Conservation (phyloP, 2,329 filamentous ascomycete species). For the Orbilia javanica region DNA sequence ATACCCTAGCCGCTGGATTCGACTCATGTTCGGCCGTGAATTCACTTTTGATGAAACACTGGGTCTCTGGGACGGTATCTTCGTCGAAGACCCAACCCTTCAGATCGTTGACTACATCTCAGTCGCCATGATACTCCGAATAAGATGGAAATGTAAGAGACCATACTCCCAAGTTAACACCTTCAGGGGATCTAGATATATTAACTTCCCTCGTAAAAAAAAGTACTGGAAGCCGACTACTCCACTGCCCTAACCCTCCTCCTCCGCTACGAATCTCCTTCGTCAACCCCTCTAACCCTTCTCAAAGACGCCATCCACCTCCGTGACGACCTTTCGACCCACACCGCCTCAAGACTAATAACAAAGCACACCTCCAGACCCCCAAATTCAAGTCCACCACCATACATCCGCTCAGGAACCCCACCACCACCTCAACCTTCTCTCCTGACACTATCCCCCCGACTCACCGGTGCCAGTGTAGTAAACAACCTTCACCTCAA, state of each 20-base stretch:
- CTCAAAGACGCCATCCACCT: slow-evolving; percentile 87
- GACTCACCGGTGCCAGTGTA: slow-evolving; percentile 69
- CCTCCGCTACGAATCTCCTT: slow-evolving; percentile 80
- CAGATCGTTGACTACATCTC: slow-evolving; percentile 91
- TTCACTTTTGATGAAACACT: slow-evolving; percentile 89
- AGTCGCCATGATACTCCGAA: slow-evolving; percentile 89
- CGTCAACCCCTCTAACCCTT: slow-evolving; percentile 77
- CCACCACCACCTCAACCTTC: slow-evolving; percentile 18
- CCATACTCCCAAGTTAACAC: slow-evolving; percentile 63
- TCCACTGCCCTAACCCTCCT: slow-evolving; percentile 84
- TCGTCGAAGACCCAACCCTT: slow-evolving; percentile 84
- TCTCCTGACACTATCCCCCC: slow-evolving; percentile 62
- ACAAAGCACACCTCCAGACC: slow-evolving; percentile 34
- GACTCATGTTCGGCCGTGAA: slow-evolving; percentile 90
- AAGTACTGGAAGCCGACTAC: slow-evolving; percentile 88
- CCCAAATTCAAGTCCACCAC: slow-evolving; percentile 23
- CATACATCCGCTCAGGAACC: slow-evolving; percentile 58
- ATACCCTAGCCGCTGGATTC: slow-evolving; percentile 82
- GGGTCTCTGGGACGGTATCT: slow-evolving; percentile 88
- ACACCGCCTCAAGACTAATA: slow-evolving; percentile 46
- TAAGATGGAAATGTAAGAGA: slow-evolving; percentile 84
- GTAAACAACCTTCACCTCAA: slow-evolving; percentile 66
- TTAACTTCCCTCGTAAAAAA: background rate
- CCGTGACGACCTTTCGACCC: slow-evolving; percentile 72
- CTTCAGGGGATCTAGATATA: background rate